A percentile compares a stretch with the other conserved stretches of the same genome.
These are phyloP conservation scores for Vitis hybrid DNA, from an alignment of 177 flowering plant species.

Conservation along the genomic window DNA sequence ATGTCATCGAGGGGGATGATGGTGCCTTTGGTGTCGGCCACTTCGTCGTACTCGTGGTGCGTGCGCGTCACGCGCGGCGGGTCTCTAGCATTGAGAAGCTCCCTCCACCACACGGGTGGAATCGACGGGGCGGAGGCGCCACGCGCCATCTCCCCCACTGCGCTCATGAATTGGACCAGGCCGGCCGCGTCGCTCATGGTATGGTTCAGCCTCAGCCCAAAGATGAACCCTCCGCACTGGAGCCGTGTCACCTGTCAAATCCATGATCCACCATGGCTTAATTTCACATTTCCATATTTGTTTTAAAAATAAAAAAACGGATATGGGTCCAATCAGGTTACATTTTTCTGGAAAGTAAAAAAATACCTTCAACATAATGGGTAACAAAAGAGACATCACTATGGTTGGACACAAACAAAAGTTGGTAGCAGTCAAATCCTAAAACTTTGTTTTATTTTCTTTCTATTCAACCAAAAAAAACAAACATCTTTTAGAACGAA, in stretches of 20 bases:
- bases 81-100: conserved; percentile 26
- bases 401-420: too few relatives aligned
- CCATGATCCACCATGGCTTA: too few relatives aligned
- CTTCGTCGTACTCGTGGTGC: conserved; percentile 48
- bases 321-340: too few relatives aligned
- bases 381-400: too few relatives aligned
- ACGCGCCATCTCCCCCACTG: conserved; percentile 38
- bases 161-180: conserved; percentile 29
- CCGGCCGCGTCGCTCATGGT: conserved; percentile 49
- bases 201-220: conserved; percentile 45
- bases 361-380: too few relatives aligned
- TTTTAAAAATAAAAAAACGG: too few relatives aligned
- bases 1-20: conserved; percentile 28
- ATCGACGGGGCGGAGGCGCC: conserved; percentile 24
- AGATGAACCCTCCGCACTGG: conserved; percentile 48
- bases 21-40: conserved; percentile 29
- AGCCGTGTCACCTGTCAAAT: conserved; percentile 41
- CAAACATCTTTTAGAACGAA: too few relatives aligned
- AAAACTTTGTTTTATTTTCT: too few relatives aligned
- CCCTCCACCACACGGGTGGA: conserved; percentile 37
- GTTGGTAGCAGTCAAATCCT: too few relatives aligned
- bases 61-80: conserved; percentile 38
- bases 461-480: too few relatives aligned
- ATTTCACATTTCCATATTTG: too few relatives aligned
- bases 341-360: too few relatives aligned